Evolutionary conservation across 495 filamentous ascomycete species (phyloP), one percentile per base, ranked within the genome.

Genomic region (Penicillium cataractarum): DNA sequence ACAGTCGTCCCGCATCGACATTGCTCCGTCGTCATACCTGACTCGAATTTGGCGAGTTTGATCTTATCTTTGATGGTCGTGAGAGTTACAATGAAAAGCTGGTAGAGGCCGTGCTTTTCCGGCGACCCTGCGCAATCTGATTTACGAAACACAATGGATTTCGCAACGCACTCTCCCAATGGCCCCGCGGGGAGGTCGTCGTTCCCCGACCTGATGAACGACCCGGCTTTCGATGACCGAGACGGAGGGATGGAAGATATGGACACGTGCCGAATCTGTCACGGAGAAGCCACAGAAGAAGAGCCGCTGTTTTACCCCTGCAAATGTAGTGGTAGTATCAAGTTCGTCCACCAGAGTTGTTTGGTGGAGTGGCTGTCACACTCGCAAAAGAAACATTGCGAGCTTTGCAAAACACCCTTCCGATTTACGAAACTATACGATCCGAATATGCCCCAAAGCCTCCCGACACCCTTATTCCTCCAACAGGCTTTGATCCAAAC

Each of bases 311-410:
- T 97, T 82, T 92, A 96, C 71, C 95, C 95, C 3, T 99, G 95
- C 86, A 97, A 96, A 79, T 99, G 95, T 79, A 97, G 91, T 71
- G 95, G 95, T 17, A 97, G 92, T 76, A 99, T 99, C 77, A 97
- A 97, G 76, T 93, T 90, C 69, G 95, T 99, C 54, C 95, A 99
- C 77, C 95, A 99, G 74, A 89, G 92, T 66, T 99, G 95, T 73
- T 79, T 99, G 72, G 96, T 98, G 85, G 92, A 97, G 79, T 99
- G 95, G 95, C 80, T 99, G 21, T 90, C 92, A 26, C 95, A 99
- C 73, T 97, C 93, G 1, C 93, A 97, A 73, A 98, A 97, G 85
- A 97, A 97, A 75, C 90, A 98, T 82, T 99, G 95, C 80, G 95
- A 99, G 81, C 87, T 99, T 17, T 99, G 95, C 86, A 98, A 98